phyloP scores from a whole-genome alignment of 352 stramenopile genomes.

The Phytophthora constricta region DNA sequence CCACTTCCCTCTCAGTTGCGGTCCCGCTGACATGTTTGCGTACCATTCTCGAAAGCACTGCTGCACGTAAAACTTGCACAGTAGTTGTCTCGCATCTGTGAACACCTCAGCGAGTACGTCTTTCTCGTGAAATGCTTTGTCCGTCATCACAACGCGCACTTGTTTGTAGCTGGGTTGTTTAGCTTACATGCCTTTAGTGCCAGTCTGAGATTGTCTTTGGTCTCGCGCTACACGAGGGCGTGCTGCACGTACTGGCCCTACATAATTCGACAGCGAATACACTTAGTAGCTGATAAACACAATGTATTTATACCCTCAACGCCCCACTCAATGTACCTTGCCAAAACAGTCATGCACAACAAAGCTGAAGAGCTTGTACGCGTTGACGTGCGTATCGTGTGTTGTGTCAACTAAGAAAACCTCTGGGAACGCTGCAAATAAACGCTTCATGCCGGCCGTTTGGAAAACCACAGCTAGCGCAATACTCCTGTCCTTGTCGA shows the following conservation, averaged over 20 bases:
- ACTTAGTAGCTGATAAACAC: neutral
- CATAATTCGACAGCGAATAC: too few relatives aligned
- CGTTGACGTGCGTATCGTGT: conserved; percentile 15
- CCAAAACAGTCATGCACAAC: conserved; percentile 3
- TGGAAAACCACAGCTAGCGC: conserved; percentile 7
- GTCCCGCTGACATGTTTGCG: conserved; percentile 3
- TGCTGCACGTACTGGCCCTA: conserved; percentile 18
- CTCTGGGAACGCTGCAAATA: conserved; percentile 22
- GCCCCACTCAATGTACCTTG: neutral
- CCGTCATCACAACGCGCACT: conserved; percentile 11
- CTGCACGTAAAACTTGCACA: conserved; percentile 2
- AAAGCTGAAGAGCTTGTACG: conserved; percentile 22
- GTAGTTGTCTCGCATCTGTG: conserved; percentile 3
- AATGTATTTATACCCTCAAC: neutral
- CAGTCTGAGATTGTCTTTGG: conserved; percentile 5
- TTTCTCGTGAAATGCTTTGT: conserved; percentile 19
- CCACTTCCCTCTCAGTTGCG: neutral
- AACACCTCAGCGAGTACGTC: conserved; percentile 10
- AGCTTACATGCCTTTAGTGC: conserved; percentile 6
- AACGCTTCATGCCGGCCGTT: conserved; percentile 5
- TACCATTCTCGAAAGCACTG: neutral
- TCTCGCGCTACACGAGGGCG: conserved; percentile 6
- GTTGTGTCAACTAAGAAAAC: conserved; percentile 18
- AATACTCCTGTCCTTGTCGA: conserved; percentile 5
- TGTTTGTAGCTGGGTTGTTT: conserved; percentile 10